Evolutionary conservation across 495 filamentous ascomycete species (phyloP), one percentile per base, ranked within the genome.

Genomic region (Xylaria nigripes): DNA sequence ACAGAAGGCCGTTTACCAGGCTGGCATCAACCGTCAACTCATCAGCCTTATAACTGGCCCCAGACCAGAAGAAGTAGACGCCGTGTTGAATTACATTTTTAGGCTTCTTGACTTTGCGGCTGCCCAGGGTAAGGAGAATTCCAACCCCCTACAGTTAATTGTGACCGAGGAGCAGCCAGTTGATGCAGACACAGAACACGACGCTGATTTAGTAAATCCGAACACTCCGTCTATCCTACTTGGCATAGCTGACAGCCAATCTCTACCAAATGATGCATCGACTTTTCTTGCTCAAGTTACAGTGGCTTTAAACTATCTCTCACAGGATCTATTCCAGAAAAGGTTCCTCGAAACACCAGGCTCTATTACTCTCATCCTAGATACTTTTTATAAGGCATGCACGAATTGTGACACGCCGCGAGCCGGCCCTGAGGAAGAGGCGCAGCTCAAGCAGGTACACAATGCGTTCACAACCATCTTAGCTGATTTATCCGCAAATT

Each of bases 401-500:
- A 50, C 54, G 6, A 54, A 62, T 50, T 65, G 64, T 49, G 58
- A 64, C 36, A 44, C 54, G 10, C 50, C 60, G 57, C 27, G 63
- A 18, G 3, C 49, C 3, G 49, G 61, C 0, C 70, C 75, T 27
- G 82, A 84, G 13, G 75, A 80, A 8, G 66, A 70, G 16, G 70
- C 79, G 46, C 68, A 75, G 40, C 64, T 86, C 32, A 70, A 75
- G 9, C 76, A 81, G 48, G 64, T 82, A 25, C 77, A 78, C 24
- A 66, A 71, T 16, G 76, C 76, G 21, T 74, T 84, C 48, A 82
- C 81, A 32, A 70, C 77, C 40, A 68, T 76, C 7, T 64, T 87
- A 15, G 80, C 83, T 9, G 85, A 90, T 44, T 66, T 88, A 1
- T 86, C 85, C 1, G 76, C 76, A 2, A 70, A 79, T 0, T 68